phyloP scores from a whole-genome alignment of 2,329 filamentous ascomycete genomes.

The Ophiostoma sp. region DNA sequence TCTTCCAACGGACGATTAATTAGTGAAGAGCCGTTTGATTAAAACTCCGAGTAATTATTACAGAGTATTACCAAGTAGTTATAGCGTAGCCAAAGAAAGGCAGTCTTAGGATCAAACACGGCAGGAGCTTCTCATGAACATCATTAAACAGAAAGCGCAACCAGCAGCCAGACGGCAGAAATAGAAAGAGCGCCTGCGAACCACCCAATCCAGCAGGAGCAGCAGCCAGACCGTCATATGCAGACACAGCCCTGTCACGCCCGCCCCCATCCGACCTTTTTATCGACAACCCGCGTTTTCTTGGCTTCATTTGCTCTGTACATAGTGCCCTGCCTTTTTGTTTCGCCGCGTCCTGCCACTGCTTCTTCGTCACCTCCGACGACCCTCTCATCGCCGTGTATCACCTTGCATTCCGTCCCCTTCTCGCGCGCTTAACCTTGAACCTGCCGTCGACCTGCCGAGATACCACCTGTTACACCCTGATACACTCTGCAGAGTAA shows the following conservation, averaged over 20 bases:
- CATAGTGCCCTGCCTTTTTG: not conserved
- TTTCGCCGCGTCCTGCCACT: not conserved
- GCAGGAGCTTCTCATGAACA: not conserved
- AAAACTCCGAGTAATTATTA: too few species aligned
- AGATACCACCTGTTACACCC: not conserved
- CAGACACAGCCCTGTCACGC: constrained; percentile 12
- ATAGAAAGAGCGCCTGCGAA: not conserved
- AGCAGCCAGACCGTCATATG: not conserved
- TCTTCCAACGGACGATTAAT: not conserved
- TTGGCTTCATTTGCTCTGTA: constrained; percentile 8
- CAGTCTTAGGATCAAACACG: not conserved
- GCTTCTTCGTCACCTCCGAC: not conserved
- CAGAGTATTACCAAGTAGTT: too few species aligned
- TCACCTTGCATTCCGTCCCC: not conserved
- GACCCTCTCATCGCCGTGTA: not conserved
- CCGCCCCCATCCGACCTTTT: constrained; percentile 8
- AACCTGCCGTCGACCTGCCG: not conserved
- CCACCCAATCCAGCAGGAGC: not conserved
- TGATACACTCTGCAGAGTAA: not conserved
- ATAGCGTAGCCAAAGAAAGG: not conserved
- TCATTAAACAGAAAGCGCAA: not conserved
- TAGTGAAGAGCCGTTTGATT: not conserved
- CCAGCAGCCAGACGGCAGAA: not conserved
- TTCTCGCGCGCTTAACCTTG: not conserved
- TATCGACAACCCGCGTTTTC: not conserved